These are phyloP conservation scores for Perkinsus chesapeaki DNA, from an alignment of 169 alveolate genomes.

Conservation along the genomic window DNA sequence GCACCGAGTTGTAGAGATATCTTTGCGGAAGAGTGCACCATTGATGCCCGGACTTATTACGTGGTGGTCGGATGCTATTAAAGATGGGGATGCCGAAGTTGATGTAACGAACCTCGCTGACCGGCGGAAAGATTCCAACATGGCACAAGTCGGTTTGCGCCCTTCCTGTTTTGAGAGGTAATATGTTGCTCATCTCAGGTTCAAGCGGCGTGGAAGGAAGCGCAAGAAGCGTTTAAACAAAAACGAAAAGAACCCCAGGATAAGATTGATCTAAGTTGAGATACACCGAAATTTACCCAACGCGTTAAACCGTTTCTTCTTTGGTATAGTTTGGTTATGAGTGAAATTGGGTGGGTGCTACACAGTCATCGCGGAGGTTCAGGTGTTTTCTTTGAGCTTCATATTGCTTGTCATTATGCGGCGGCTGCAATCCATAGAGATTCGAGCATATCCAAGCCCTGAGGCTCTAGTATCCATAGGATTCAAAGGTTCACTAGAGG, in stretches of 20 bases:
- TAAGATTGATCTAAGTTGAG: not conserved
- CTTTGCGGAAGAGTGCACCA: not conserved
- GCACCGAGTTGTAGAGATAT: not conserved
- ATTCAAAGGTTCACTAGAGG: not conserved
- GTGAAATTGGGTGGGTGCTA: no score
- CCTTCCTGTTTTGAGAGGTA: not conserved
- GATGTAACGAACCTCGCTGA: not conserved
- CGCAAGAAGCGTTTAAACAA: not conserved
- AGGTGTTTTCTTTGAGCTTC: not conserved
- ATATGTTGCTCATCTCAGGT: not conserved
- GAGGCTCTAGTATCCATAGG: not conserved
- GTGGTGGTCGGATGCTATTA: not conserved
- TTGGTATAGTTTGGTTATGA: not conserved
- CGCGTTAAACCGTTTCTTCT: not conserved
- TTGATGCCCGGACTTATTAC: not conserved
- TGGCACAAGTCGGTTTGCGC: not conserved
- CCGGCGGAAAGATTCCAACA: not conserved
- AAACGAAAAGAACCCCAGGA: not conserved
- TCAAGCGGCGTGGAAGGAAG: not conserved
- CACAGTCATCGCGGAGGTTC: no score
- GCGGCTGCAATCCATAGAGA: not conserved
- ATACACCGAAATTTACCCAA: not conserved
- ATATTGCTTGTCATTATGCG: not conserved
- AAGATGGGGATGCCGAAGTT: not conserved
- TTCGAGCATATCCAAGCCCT: not conserved